Evolutionary conservation across 2,329 filamentous ascomycete species (phyloP), one percentile per base, ranked within the genome.

Genomic region (Cladosporium sphaerospermum): DNA sequence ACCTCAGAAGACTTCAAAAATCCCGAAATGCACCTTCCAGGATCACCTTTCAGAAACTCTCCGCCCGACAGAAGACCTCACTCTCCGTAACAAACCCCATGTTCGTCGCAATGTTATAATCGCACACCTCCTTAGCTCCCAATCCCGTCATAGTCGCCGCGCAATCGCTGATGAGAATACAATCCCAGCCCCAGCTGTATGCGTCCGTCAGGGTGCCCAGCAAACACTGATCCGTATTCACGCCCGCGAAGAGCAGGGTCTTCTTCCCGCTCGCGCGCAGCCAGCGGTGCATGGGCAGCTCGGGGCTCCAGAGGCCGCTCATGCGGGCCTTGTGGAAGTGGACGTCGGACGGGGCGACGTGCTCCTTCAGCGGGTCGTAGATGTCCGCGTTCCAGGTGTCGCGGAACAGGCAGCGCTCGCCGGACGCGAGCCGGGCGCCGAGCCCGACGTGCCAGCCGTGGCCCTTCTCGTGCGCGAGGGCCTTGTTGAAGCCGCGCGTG

Each of bases 251-350:
- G 4, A 73, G 57, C 16, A 73, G 56, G 1, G 70, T 73, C 58
- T 71, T 72, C 62, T 72, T 73, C 37, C 65, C 64, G n/a, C 65
- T 67, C 52, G 67, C 63, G 10, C 67, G 61, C 6, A 73, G 61
- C 56, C 71, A 73, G 53, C 68, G 62, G 58, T 74, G 70, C 34
- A 74, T 63, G 9, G 68, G 69, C 53, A 72, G 65, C 13, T 69
- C 58, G 5, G 67, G 69, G 42, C 66, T 69, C 70, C 71, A 73
- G 28, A 74, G 58, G 19, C 71, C 70, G 32, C 68, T 71, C 69
- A 72, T 72, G 45, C 70, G 66, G 31, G 70, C 68, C 54, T 73
- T 73, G 60, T 73, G 69, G 59, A 74, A 73, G 59, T 71, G 69
- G 5, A 73, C 60, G 50, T 73, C 71, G n/a, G 66, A 60, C n/a